Evolutionary conservation across 176 grass and related monocot species (phyloP), one percentile per base, ranked within the genome.

Genomic region (Cenchrus americanus): DNA sequence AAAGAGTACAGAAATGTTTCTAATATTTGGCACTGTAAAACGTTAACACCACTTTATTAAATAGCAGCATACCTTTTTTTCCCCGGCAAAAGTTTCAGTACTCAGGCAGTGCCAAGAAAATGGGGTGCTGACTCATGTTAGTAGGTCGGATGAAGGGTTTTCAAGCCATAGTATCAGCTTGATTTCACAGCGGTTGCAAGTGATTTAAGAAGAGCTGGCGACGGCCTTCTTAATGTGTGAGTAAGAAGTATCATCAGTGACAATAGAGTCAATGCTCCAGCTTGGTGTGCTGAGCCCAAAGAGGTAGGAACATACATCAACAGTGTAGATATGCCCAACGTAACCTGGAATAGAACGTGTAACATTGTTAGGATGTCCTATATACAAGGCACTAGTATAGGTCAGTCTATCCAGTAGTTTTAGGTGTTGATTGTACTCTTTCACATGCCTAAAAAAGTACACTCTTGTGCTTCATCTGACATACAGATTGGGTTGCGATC

Each of bases 221-320:
- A 96, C 0, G 93, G 96, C 79, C 80, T 96, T 71, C 96, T 92
- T 71, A 99, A 79, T 27, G 91, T 94, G 83, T 99, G 96, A 15
- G 77, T 79, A 62, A 99, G 89, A 80, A 96, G 75, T 57, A 99
- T 82, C 91, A 94, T 87, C 59, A 99, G 67, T 21, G 87, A 92
- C 46, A 99, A 53, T 40, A 99, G n/a, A 27, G 96, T 92, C 82
- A 99, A 87, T 71, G 96, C 96, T 24, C 96, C 96, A 85, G 93
- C 96, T 85, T 99, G 96, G 61, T 99, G 96, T 46, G 91, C 96
- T 66, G 96, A 99, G 24, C 91, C 91, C 76, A 99, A 71, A 12
- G 96, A 99, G 22, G 91, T 91, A 54, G 96, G 91, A 54, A 99
- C 96, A 71, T 92, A 99, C 76, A 89, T 94, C 44, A 99, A 69